Evolutionary conservation across 73 alveolate species (phyloP).

Genomic region (Paramecium sonneborni): DNA sequence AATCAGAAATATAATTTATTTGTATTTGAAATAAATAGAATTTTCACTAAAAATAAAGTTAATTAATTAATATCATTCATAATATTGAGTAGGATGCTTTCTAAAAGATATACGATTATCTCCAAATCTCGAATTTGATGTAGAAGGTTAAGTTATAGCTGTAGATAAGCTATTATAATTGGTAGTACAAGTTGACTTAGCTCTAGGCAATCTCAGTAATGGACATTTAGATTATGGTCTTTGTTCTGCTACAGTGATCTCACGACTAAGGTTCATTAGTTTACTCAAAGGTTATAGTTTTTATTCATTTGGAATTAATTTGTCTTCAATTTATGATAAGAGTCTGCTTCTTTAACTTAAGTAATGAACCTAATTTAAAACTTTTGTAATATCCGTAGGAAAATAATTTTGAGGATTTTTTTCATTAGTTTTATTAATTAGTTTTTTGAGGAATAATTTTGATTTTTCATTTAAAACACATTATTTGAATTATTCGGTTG

Average conservation of each 20-base stretch:
- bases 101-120: not conserved
- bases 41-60: not conserved
- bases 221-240: not conserved
- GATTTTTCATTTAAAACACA: not conserved
- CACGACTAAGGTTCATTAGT: not conserved
- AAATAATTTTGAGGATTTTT: not conserved
- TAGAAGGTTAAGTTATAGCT: not conserved
- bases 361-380: not conserved
- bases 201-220: not conserved
- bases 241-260: not conserved
- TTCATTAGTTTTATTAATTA: slow-evolving; percentile 2
- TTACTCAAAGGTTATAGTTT: not conserved
- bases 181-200: not conserved
- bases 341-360: slow-evolving; percentile 27
- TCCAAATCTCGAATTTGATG: not conserved
- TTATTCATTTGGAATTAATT: not conserved
- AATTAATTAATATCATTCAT: not conserved
- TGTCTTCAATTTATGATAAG: slow-evolving; percentile 1
- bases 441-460: not conserved
- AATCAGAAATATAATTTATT: too few species aligned
- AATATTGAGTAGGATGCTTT: not conserved
- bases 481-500: slow-evolving; percentile 15
- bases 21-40: not conserved
- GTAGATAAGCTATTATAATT: slow-evolving; percentile 7
- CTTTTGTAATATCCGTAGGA: slow-evolving; percentile 16